Percentiles rank a stretch among this genome's conserved stretches.
These are phyloP conservation scores for Daphne laureola DNA, from an alignment of 441 rosid genomes.

Conservation along the genomic window DNA sequence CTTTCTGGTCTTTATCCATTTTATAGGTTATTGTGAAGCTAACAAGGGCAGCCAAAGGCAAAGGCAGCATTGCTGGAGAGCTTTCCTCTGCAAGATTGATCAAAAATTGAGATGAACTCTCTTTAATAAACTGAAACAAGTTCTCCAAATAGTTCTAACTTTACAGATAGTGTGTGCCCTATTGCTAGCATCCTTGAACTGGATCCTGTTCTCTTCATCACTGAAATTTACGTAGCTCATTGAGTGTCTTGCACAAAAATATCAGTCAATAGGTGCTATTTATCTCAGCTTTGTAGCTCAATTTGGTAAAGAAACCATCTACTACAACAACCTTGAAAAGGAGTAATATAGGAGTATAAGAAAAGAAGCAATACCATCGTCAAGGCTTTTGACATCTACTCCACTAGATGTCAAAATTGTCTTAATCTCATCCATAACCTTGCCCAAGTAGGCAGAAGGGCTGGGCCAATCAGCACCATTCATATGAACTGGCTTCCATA, in stretches of 20 bases:
- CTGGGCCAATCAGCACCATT: slow-evolving; percentile 99
- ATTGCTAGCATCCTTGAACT: too few species aligned
- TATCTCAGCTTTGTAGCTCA: too few species aligned
- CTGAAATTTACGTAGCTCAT: too few species aligned
- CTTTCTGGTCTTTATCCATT: slow-evolving; percentile 74
- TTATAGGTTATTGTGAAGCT: slow-evolving; percentile 96
- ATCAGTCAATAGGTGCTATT: too few species aligned
- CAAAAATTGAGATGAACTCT: too few species aligned
- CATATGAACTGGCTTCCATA: slow-evolving; percentile 97
- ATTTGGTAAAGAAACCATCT: too few species aligned
- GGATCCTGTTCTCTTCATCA: too few species aligned
- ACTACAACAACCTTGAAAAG: too few species aligned
- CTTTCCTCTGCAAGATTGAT: slow-evolving; percentile 52
- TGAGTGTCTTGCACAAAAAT: not conserved
- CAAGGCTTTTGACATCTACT: slow-evolving; percentile 83
- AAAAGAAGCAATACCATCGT: not conserved
- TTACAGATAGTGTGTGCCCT: too few species aligned
- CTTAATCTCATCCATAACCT: slow-evolving; percentile 81
- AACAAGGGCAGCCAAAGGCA: slow-evolving; percentile 92
- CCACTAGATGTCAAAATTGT: slow-evolving; percentile 87
- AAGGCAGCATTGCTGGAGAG: slow-evolving; percentile 84
- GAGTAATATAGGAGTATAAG: too few species aligned
- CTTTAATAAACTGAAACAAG: too few species aligned
- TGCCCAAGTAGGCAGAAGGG: slow-evolving; percentile 83
- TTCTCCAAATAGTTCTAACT: too few species aligned